Base-by-base conservation (phyloP, 768 basidiomycete genomes). In the Leccinum ochraceum region DNA sequence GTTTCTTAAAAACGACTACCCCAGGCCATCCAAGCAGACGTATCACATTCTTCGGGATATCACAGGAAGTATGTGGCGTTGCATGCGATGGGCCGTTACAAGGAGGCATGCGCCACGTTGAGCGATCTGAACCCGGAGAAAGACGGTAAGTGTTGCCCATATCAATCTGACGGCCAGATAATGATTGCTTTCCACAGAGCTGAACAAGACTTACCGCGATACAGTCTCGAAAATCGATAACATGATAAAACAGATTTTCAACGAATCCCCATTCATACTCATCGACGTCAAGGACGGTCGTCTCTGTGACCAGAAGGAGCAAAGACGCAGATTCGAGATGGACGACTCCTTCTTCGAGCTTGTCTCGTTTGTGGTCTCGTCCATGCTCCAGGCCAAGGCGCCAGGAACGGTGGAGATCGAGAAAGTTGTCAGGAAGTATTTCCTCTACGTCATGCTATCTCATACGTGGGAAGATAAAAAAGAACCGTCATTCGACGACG, bases 221-320 rank as follows among this genome's bases (percentile, higher is more conserved):
- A 46, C 53, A 8, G 7, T 34, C 16, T 10, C 7, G 1, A 11
- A 51, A 30, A 52, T 64, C 16, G 9, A 22, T 13, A 6, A 10
- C 4, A 13, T n/a, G 10, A 46, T 46, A n/a, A 1, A n/a, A 20
- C 11, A n/a, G 11, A 6, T 22, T 9, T 5, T 44, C 26, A 49
- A 58, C 11, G 28, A 5, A 22, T 65, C 56, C 3, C 62, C 64
- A 17, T 57, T 63, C 32, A 46, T 63, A n/a, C 50, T 64, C 28
- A 66, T 66, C 30, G n/a, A 65, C 5, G 57, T 61, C 20, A 3
- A 51, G 4, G 51, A 49, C 6, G 64, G 64, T 3, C 42, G 8
- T 30, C 60, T 61, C 14, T 24, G 22, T 22, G 46, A 46, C 20
- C n/a, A 46, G 20, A 22, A 13, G 20, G 46, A 46, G 10, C 46